Percentiles rank a stretch among this genome's conserved stretches.
Conservation (phyloP, 495 filamentous ascomycete genomes). For the Aspergillus ostianus region DNA sequence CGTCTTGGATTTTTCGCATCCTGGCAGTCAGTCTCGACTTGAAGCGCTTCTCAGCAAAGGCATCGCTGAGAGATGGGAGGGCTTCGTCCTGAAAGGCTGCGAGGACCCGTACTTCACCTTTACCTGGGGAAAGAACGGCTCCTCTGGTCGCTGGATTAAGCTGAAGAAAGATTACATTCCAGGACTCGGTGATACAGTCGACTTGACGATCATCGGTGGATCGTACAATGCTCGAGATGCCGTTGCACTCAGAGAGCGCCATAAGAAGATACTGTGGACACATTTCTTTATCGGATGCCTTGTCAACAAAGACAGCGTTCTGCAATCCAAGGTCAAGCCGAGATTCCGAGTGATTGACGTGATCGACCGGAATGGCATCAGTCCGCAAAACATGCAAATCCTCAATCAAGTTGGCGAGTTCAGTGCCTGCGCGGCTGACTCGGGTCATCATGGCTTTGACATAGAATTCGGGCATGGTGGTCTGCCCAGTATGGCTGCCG, state of each 20-base stretch:
- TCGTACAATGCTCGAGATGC: constrained; percentile 61
- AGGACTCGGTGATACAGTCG: constrained; percentile 74
- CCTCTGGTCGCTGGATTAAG: constrained; percentile 66
- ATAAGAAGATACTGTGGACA: constrained; percentile 63
- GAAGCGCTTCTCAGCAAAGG: constrained; percentile 62
- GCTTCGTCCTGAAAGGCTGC: constrained; percentile 73
- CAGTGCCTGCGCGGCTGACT: constrained; percentile 23
- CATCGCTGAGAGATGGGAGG: constrained; percentile 67
- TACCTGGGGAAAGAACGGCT: constrained; percentile 25
- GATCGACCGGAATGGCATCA: constrained; percentile 50
- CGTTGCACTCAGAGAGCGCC: constrained; percentile 31
- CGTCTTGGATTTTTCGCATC: constrained; percentile 58
- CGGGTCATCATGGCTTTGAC: constrained; percentile 27
- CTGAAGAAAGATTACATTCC: constrained; percentile 89
- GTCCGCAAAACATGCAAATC: constrained; percentile 43
- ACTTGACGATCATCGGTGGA: constrained; percentile 75
- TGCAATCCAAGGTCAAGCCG: constrained; percentile 51
- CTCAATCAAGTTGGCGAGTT: constrained; percentile 55
- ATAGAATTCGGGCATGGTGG: constrained; percentile 31
- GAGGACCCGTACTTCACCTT: constrained; percentile 73
- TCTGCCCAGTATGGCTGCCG: constrained; percentile 36
- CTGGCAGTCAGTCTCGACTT: constrained; percentile 44
- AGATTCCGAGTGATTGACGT: constrained; percentile 63
- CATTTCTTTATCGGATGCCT: constrained; percentile 78
- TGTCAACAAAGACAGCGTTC: constrained; percentile 65